These are phyloP conservation scores for Erysimum cheiri DNA, from an alignment of 441 rosid species.

Conservation along the genomic window DNA sequence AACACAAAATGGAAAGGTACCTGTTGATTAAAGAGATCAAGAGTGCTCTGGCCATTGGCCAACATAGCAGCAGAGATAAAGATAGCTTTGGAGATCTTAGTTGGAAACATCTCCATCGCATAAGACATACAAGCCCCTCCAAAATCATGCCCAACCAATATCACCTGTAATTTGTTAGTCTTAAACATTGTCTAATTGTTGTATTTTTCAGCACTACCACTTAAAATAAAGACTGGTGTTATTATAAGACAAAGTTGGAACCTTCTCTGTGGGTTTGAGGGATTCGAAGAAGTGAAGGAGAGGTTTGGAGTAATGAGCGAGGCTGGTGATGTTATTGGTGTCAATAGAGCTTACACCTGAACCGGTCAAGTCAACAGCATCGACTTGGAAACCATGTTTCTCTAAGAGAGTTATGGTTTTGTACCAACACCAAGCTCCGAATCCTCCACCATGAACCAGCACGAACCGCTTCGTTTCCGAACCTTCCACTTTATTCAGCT, in stretches of 20 bases:
- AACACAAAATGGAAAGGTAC: constrained; percentile 38
- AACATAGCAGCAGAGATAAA: constrained; percentile 91
- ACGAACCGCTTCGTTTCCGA: constrained; percentile 82
- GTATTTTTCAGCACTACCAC: constrained; percentile 4
- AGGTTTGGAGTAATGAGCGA: constrained; percentile 86
- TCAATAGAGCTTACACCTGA: constrained; percentile 86
- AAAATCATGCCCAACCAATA: constrained; percentile 93
- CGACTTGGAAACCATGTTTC: constrained; percentile 82
- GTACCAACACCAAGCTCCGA: constrained; percentile 99
- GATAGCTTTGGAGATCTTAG: constrained; percentile 76
- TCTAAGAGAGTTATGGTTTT: constrained; percentile 91
- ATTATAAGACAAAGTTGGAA: not conserved
- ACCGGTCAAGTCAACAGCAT: constrained; percentile 88
- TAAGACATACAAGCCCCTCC: constrained; percentile 91
- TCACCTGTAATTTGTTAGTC: constrained; percentile 55
- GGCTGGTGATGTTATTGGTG: constrained; percentile 74
- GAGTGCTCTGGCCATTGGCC: constrained; percentile 72
- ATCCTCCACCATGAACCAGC: constrained; percentile 97
- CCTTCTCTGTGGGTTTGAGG: constrained; percentile 75
- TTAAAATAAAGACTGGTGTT: not conserved
- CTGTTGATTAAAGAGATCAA: constrained; percentile 81
- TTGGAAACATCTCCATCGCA: constrained; percentile 88
- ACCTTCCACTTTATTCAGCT: constrained; percentile 54
- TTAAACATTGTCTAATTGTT: constrained; percentile 8
- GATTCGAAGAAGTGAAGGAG: constrained; percentile 73